A percentile compares a stretch with the other conserved stretches of the same genome.
phyloP scores from a whole-genome alignment of 1,284 basidiomycete genomes.

The Leccinum subspadiceum region DNA sequence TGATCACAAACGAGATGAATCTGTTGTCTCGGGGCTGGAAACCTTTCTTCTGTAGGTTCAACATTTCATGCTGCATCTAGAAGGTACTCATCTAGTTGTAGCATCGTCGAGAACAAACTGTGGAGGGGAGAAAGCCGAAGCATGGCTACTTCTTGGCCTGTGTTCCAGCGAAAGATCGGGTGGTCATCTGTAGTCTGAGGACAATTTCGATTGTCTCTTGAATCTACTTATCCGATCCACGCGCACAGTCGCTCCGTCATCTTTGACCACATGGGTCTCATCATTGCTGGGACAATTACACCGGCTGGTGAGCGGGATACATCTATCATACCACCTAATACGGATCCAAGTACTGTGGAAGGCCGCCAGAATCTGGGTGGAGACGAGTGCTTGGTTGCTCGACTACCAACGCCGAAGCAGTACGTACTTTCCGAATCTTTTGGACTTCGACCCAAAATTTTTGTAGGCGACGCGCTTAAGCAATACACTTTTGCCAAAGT shows the following conservation, averaged over 20 bases:
- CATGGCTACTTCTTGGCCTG: conserved; percentile 51
- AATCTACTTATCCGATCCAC: conserved; percentile 14
- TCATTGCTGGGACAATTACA: conserved; percentile 34
- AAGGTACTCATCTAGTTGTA: conserved; percentile 30
- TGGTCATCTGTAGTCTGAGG: conserved; percentile 63
- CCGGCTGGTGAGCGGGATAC: conserved; percentile 31
- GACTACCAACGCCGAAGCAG: conserved; percentile 54
- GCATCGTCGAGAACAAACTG: conserved; percentile 69
- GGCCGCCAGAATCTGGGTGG: conserved; percentile 68
- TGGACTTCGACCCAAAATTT: conserved; percentile 9
- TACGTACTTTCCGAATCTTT: conserved; percentile 28
- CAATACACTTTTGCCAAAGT: conserved; percentile 38
- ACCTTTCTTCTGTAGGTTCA: conserved; percentile 57
- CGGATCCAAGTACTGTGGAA: conserved; percentile 43
- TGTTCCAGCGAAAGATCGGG: conserved; percentile 64
- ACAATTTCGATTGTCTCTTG: conserved; percentile 6
- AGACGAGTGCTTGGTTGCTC: conserved; percentile 61
- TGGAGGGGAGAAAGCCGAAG: conserved; percentile 66
- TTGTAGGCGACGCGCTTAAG: conserved; percentile 39
- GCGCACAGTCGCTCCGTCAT: conserved; percentile 41
- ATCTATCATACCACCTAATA: conserved; percentile 53
- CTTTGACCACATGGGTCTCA: conserved; percentile 61
- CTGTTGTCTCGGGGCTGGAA: conserved; percentile 58
- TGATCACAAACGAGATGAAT: conserved; percentile 45
- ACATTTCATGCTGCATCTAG: conserved; percentile 1